Conservation (phyloP, 257 asterid genomes). For the Plantago elongata region DNA sequence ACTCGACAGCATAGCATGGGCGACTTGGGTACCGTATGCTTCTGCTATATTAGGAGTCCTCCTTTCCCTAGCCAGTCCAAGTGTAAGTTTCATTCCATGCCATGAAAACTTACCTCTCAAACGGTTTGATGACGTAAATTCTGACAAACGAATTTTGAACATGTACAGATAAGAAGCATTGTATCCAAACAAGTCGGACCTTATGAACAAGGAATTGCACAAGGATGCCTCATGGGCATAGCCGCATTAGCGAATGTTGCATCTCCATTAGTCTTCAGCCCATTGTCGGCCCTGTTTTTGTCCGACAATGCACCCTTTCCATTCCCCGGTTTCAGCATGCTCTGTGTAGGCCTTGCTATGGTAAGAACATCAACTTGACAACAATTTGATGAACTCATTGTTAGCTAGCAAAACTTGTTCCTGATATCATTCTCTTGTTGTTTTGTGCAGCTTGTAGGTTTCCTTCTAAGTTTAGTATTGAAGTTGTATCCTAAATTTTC, state of each 20-base stretch:
- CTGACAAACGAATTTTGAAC: neutral
- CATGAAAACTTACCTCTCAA: neutral
- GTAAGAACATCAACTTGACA: conserved; percentile 27
- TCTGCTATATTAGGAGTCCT: conserved; percentile 37
- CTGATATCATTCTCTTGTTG: neutral
- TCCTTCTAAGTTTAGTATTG: conserved; percentile 40
- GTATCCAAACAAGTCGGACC: conserved; percentile 62
- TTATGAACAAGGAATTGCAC: conserved; percentile 72
- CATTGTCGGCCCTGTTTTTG: conserved; percentile 39
- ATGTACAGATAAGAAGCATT: conserved; percentile 51
- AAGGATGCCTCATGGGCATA: conserved; percentile 60
- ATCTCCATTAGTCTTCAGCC: conserved; percentile 36
- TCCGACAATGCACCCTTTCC: conserved; percentile 47
- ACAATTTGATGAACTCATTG: no score
- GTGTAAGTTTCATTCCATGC: conserved; percentile 34
- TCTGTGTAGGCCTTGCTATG: conserved; percentile 46
- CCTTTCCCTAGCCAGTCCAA: conserved; percentile 44
- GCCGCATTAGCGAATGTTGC: conserved; percentile 43
- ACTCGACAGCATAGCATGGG: conserved; percentile 68
- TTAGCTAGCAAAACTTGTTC: neutral
- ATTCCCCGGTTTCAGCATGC: conserved; percentile 53
- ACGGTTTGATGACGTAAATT: neutral
- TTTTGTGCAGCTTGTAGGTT: conserved; percentile 48
- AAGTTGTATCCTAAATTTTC: conserved; percentile 15
- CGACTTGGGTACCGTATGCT: conserved; percentile 70